Conservation (phyloP, 2,329 filamentous ascomycete species). For the Dactylellina leptospora region DNA sequence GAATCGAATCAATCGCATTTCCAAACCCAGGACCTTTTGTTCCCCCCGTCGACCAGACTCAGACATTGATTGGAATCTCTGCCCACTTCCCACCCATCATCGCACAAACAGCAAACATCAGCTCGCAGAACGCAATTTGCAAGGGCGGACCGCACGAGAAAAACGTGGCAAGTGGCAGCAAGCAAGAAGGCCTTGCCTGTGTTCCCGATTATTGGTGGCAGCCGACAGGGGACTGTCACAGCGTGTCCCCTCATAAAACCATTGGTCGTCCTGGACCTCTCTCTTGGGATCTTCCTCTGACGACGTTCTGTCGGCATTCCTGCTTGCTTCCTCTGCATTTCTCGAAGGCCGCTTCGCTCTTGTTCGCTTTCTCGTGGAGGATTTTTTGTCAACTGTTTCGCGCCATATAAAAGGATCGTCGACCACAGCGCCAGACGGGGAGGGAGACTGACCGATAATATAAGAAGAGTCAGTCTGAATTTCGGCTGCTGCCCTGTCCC, state of each 20-base stretch:
- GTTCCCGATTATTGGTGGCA: slow-evolving; percentile 38
- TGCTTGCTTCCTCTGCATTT: slow-evolving; percentile 28
- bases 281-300: neutral
- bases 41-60: slow-evolving; percentile 4
- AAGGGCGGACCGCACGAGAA: slow-evolving; percentile 32
- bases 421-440: slow-evolving; percentile 4
- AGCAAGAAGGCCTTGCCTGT: slow-evolving; percentile 34
- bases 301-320: slow-evolving; percentile 39
- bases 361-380: neutral
- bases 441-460: slow-evolving; percentile 24
- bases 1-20: slow-evolving; percentile 1
- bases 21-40: neutral
- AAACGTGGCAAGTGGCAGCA: slow-evolving; percentile 51
- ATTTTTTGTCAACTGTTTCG: too few species aligned
- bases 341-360: slow-evolving; percentile 33
- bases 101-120: slow-evolving; percentile 26
- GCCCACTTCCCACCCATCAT: neutral
- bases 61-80: neutral
- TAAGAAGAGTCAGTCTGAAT: too few species aligned
- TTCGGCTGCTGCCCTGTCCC: slow-evolving; percentile 43
- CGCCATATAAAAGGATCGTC: slow-evolving; percentile 19
- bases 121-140: slow-evolving; percentile 44
- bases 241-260: slow-evolving; percentile 45
- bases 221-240: slow-evolving; percentile 50
- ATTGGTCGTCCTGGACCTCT: slow-evolving; percentile 24